Conservation (phyloP, 306 rosid genomes). For the Cicer chorassanicum region DNA sequence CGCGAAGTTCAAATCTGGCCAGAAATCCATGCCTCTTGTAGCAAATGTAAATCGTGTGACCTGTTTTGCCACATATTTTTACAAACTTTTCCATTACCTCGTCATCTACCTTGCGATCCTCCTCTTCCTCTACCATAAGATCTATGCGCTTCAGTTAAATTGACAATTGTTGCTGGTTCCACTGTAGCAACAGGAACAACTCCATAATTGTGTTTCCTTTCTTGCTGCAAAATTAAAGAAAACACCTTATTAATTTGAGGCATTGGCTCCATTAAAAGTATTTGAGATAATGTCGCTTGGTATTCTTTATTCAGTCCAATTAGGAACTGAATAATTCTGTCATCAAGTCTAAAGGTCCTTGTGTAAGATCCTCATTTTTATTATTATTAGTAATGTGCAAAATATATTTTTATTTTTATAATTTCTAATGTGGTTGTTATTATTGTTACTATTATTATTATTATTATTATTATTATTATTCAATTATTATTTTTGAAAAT, state of each 20-base stretch:
- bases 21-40: not conserved
- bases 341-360: not conserved
- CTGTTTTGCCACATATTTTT: not conserved
- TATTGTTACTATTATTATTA: no score
- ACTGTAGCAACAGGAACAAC: not conserved
- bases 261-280: not conserved
- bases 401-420: no score
- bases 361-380: no score
- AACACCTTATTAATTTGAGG: not conserved
- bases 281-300: not conserved
- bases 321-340: not conserved
- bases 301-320: not conserved
- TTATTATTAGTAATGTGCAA: no score
- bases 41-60: not conserved
- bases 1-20: accelerated
- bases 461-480: no score
- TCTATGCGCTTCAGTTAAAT: not conserved
- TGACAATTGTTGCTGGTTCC: not conserved
- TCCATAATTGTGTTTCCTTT: no score
- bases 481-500: no score
- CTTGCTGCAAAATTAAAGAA: not conserved
- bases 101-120: not conserved
- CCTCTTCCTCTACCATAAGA: not conserved
- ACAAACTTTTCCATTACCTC: not conserved
- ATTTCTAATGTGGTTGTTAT: no score